Conservation (phyloP, 176 grass and related monocot species). For the Elymus sibiricus region DNA sequence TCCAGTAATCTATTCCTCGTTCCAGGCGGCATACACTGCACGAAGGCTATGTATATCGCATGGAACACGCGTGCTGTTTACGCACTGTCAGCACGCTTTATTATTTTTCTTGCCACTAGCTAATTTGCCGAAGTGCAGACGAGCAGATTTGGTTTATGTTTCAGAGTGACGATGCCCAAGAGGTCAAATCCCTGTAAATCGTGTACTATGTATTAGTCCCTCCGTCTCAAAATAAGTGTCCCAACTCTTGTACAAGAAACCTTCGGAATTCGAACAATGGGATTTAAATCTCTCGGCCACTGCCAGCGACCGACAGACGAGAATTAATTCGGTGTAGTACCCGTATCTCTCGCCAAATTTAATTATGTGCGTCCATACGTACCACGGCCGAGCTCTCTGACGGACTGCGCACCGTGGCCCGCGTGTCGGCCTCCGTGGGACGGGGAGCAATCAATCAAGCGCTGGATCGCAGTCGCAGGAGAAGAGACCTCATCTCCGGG, state of each 20-base stretch:
- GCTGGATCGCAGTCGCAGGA: not conserved
- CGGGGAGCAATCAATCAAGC: not conserved
- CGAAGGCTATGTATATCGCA: not conserved
- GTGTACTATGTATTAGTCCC: no score
- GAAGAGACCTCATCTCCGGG: not conserved
- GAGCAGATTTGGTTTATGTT: no score
- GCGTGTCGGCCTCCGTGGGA: not conserved
- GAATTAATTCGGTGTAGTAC: not conserved
- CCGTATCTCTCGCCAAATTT: not conserved
- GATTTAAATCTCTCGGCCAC: no score
- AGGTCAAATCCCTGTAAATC: not conserved
- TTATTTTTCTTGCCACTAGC: not conserved
- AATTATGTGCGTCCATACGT: not conserved
- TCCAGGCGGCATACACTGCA: not conserved
- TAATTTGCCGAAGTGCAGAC: not conserved
- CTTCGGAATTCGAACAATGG: no score
- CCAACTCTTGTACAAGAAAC: no score
- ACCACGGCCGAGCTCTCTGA: not conserved
- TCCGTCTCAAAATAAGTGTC: no score
- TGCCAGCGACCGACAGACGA: not conserved
- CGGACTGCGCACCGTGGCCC: not conserved
- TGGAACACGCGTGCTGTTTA: not conserved
- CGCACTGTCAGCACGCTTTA: not conserved
- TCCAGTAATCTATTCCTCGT: not conserved
- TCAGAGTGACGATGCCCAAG: not conserved